phyloP scores from a whole-genome alignment of 2,329 filamentous ascomycete genomes.

The Alternaria novae-zelandiae region DNA sequence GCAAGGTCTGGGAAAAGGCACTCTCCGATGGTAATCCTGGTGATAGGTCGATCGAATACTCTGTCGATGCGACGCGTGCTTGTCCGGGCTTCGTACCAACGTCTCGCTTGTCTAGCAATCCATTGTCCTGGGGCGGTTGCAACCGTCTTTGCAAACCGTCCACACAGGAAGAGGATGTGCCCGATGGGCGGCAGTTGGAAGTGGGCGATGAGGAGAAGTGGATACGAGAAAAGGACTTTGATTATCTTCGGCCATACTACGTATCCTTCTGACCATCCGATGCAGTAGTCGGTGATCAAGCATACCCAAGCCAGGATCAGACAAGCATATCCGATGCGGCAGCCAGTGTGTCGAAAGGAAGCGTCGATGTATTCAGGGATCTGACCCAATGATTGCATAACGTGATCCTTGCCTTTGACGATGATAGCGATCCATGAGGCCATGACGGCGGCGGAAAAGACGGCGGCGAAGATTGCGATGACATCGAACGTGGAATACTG shows the following conservation, averaged over 20 bases:
- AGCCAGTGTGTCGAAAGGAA: neutral
- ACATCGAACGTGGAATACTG: slow-evolving; percentile 2
- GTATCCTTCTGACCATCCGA: neutral
- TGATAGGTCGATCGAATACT: neutral
- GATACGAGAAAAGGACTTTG: neutral
- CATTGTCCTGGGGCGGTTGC: neutral
- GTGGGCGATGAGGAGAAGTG: neutral
- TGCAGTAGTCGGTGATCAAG: neutral
- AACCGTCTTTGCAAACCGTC: neutral
- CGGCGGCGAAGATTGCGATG: neutral
- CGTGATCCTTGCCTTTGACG: neutral
- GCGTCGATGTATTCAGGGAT: neutral
- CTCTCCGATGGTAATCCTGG: neutral
- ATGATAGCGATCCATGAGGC: neutral
- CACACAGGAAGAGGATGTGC: neutral
- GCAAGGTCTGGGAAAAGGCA: slow-evolving; percentile 6
- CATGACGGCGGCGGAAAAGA: neutral
- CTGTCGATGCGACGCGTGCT: slow-evolving; percentile 3
- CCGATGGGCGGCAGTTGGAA: neutral
- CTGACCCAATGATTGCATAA: neutral
- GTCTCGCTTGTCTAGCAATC: neutral
- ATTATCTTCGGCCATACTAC: neutral
- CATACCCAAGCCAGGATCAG: neutral
- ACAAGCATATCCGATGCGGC: neutral
- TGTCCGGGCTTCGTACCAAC: neutral